Conservation (phyloP, 192 early-diverging fungal genomes). For the Podila verticillata region DNA sequence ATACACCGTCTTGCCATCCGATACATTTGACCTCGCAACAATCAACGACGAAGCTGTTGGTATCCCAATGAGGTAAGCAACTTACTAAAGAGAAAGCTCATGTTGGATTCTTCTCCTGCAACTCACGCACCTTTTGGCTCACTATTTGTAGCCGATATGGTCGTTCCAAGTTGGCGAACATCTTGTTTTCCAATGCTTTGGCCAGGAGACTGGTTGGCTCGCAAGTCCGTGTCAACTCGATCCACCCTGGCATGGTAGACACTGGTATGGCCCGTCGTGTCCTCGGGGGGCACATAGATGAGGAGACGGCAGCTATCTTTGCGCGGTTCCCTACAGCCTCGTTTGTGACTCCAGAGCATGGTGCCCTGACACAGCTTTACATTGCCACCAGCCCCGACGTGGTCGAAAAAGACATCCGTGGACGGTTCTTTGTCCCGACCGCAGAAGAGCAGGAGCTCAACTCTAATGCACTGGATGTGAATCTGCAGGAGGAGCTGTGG, state of each 20-base stretch:
- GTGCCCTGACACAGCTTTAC: conserved; percentile 55
- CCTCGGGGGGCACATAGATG: background rate
- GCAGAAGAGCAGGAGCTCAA: background rate
- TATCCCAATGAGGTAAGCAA: conserved; percentile 6
- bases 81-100: no score
- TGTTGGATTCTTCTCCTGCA: no score
- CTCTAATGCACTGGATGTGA: background rate
- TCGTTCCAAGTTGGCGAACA: conserved; percentile 59
- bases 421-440: conserved; percentile 7
- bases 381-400: conserved; percentile 59
- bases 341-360: conserved; percentile 21
- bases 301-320: background rate
- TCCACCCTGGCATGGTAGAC: conserved; percentile 54
- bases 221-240: conserved; percentile 30
- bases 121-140: no score
- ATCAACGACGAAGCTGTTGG: conserved; percentile 33
- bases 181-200: conserved; percentile 55
- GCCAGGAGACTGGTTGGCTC: conserved; percentile 24
- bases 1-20: conserved; percentile 7
- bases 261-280: conserved; percentile 6
- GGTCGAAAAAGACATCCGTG: conserved; percentile 39
- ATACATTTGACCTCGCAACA: conserved; percentile 41
- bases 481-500: conserved; percentile 10
- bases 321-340: background rate
- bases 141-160: conserved; percentile 29